Conservation (phyloP, 495 filamentous ascomycete genomes). For the Elasticomyces elasticus region DNA sequence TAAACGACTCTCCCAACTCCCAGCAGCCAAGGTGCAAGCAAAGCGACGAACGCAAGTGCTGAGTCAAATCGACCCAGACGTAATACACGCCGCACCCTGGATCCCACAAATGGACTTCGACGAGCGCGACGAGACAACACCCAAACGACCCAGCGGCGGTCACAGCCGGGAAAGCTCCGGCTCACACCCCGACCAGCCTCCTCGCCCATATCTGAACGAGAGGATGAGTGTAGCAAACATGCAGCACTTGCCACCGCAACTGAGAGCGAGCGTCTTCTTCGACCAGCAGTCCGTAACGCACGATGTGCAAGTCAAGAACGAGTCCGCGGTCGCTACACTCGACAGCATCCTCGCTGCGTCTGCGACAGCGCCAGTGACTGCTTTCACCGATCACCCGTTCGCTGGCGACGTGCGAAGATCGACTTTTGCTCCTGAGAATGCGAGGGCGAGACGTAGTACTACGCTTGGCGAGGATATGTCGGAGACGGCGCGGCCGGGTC, state of each 20-base stretch:
- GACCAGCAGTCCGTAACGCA: slow-evolving; percentile 45
- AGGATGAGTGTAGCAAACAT: slow-evolving; percentile 13
- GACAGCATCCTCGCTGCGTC: slow-evolving; percentile 95
- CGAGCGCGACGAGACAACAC: slow-evolving; percentile 10
- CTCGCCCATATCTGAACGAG: slow-evolving; percentile 11
- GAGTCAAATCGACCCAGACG: slow-evolving; percentile 32
- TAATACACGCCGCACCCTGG: slow-evolving; percentile 41
- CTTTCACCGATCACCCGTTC: slow-evolving; percentile 88
- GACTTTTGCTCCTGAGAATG: slow-evolving; percentile 14
- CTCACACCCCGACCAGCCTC: neutral
- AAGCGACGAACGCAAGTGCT: slow-evolving; percentile 52
- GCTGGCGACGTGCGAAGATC: slow-evolving; percentile 45
- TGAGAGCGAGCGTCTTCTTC: slow-evolving; percentile 86
- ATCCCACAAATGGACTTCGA: slow-evolving; percentile 37
- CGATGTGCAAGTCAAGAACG: slow-evolving; percentile 60
- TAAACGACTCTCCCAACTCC: slow-evolving; percentile 69
- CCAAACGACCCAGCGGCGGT: neutral
- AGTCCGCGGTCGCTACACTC: slow-evolving; percentile 77
- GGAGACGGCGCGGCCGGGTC: too few relatives aligned
- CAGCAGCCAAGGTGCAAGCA: slow-evolving; percentile 50
- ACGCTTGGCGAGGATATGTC: too few relatives aligned
- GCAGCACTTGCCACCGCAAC: slow-evolving; percentile 60
- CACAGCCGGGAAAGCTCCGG: neutral
- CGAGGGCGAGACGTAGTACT: slow-evolving; percentile 13
- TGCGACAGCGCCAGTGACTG: slow-evolving; percentile 78